phyloP scores from a whole-genome alignment of 2,329 filamentous ascomycete species.

The Diaporthe destruens region DNA sequence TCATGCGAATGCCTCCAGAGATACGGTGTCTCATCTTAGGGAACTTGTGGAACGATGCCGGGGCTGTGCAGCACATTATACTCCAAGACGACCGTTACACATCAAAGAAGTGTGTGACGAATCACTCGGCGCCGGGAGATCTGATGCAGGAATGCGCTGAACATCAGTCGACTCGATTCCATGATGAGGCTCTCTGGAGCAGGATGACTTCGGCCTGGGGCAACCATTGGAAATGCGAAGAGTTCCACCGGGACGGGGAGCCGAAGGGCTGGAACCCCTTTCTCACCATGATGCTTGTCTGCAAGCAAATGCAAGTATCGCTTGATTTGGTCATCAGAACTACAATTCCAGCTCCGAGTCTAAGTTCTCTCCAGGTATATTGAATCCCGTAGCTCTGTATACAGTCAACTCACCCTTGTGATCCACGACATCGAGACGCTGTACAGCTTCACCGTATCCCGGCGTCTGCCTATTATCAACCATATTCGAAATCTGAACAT shows the following conservation, averaged over 20 bases:
- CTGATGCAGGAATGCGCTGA: constrained; percentile 22
- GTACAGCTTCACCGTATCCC: constrained; percentile 16
- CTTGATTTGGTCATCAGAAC: constrained; percentile 2
- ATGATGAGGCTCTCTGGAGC: constrained; percentile 13
- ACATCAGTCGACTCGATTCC: constrained; percentile 8
- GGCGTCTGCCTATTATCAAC: constrained; percentile 10
- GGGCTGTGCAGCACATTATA: constrained; percentile 17
- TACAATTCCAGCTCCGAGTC: not conserved
- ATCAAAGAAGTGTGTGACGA: constrained; percentile 17
- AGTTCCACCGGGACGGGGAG: constrained; percentile 6
- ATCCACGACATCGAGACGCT: constrained; percentile 14
- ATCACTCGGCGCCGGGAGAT: constrained; percentile 14
- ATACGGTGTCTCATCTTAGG: constrained; percentile 6
- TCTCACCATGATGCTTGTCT: constrained; percentile 19
- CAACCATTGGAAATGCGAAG: constrained; percentile 17
- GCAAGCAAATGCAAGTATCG: constrained; percentile 21
- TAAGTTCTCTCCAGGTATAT: constrained; percentile 13
- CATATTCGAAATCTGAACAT: constrained; percentile 5
- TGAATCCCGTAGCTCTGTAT: not conserved
- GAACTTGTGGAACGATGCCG: constrained; percentile 19
- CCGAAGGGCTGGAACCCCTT: constrained; percentile 6
- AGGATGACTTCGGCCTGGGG: constrained; percentile 18
- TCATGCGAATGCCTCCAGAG: constrained; percentile 18
- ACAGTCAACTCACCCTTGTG: constrained; percentile 9
- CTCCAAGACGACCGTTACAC: constrained; percentile 1